phyloP scores from a whole-genome alignment of 805 yeast species.

The Wickerhamomyces alni region DNA sequence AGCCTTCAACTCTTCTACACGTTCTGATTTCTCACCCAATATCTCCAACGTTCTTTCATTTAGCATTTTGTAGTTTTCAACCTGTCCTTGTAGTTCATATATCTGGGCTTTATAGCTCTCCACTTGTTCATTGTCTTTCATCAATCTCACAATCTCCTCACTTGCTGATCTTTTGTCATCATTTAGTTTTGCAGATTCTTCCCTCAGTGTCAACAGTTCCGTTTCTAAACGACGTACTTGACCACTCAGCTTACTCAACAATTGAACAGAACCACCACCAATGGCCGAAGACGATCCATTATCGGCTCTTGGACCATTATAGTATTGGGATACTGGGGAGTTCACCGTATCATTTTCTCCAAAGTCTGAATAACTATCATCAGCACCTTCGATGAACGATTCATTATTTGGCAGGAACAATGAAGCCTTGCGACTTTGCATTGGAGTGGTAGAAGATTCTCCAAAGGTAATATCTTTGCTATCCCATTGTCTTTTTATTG shows the following conservation, averaged over 20 bases:
- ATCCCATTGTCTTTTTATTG: slow-evolving; percentile 23
- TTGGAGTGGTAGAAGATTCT: slow-evolving; percentile 43
- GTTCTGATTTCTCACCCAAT: slow-evolving; percentile 84
- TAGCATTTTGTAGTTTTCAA: slow-evolving; percentile 19
- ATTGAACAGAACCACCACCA: slow-evolving; percentile 43
- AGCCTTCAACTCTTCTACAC: slow-evolving; percentile 76
- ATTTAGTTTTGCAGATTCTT: slow-evolving; percentile 49
- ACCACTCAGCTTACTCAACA: slow-evolving; percentile 68
- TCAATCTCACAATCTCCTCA: slow-evolving; percentile 54
- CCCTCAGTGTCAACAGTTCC: slow-evolving; percentile 60
- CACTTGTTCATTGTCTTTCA: slow-evolving; percentile 49
- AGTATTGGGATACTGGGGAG: slow-evolving; percentile 16
- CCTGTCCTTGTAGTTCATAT: slow-evolving; percentile 31
- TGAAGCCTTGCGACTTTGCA: slow-evolving; percentile 23
- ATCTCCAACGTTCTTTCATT: slow-evolving; percentile 59
- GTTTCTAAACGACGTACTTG: slow-evolving; percentile 76
- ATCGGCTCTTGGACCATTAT: slow-evolving; percentile 11
- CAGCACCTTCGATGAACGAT: slow-evolving; percentile 10
- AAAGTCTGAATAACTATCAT: slow-evolving; percentile 8
- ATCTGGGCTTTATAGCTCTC: slow-evolving; percentile 29
- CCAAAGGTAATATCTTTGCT: slow-evolving; percentile 32
- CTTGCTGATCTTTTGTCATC: slow-evolving; percentile 62
- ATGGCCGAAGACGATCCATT: slow-evolving; percentile 9
- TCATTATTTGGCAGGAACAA: slow-evolving; percentile 4
- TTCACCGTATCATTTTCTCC: slow-evolving; percentile 10